phyloP scores from a whole-genome alignment of 805 yeast species.

The Yamadazyma scolyti region DNA sequence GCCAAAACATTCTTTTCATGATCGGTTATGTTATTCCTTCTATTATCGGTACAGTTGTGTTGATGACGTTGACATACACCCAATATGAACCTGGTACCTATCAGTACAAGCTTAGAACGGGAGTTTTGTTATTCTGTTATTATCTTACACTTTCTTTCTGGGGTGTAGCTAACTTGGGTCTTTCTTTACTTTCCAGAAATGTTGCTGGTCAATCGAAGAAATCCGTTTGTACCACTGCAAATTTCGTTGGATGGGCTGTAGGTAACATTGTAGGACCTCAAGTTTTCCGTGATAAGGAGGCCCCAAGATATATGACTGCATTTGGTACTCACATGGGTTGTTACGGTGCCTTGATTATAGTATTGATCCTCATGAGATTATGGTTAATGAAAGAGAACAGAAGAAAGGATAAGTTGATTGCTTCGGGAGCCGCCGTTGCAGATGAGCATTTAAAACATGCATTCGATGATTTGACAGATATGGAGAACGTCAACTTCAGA shows the following conservation, averaged over 20 bases:
- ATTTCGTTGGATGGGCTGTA: constrained; percentile 60
- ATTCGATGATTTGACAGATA: constrained; percentile 57
- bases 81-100: constrained; percentile 38
- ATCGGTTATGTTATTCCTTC: constrained; percentile 27
- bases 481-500: constrained; percentile 54
- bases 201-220: constrained; percentile 74
- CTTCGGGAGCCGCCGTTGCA: constrained; percentile 9
- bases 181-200: constrained; percentile 60
- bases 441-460: constrained; percentile 32
- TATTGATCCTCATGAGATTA: constrained; percentile 28
- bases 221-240: constrained; percentile 53
- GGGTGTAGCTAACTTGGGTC: constrained; percentile 53
- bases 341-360: constrained; percentile 15
- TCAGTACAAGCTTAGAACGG: constrained; percentile 8
- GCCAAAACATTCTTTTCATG: constrained; percentile 16
- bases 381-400: constrained; percentile 48
- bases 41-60: constrained; percentile 37
- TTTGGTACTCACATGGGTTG: constrained; percentile 48
- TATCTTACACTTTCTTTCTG: constrained; percentile 53
- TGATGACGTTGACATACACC: constrained; percentile 26
- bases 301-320: constrained; percentile 53
- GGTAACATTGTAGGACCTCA: constrained; percentile 69
- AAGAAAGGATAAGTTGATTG: constrained; percentile 40
- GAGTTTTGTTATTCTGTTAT: constrained; percentile 34
- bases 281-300: constrained; percentile 49